Evolutionary conservation across 2,329 filamentous ascomycete species (phyloP), one percentile per base, ranked within the genome.

Genomic region (Daldinia sp.): DNA sequence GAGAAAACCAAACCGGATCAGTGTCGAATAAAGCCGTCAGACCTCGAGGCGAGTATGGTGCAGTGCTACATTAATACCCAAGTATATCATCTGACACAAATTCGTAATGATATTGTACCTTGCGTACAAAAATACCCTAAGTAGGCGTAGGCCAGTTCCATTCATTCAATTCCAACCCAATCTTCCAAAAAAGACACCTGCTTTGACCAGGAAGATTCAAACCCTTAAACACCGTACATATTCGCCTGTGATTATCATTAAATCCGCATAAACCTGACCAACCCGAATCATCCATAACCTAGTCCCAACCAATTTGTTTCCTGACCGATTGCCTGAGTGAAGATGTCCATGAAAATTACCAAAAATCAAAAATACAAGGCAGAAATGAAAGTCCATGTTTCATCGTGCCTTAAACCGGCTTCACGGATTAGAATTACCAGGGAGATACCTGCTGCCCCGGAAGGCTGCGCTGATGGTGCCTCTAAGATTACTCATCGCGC

Each of bases 391-490:
- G n/a, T 20, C 26, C 23, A 30, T 33, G 18, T 26, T 28, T 9
- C 26, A 10, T 4, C 30, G 12, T 15, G 5, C 30, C 15, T 23
- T 23, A 42, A 41, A 41, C 5, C 10, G 0, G n/a, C 6, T 13
- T 63, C 41, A 71, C 4, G 18, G 46, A 6, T 64, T 66, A 6
- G 44, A 37, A 44, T 63, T 65, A 15, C 63, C 54, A 1, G 69
- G 67, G 44, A 74, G 80, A 73, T 89, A 90, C 58, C 89, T 85
- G 72, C 89, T 91, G 72, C 89, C 91, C 73, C 89, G 84, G 58
- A 92, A 84, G 33, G 87, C 87, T 73, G 91, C 87, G 71, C 89
- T 89, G 66, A 93, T 84, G 18, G 85, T 91, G 72, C 91, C 92
- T 83, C 93, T 92, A 69, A 89, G 82, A 73, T 85, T 88, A 33